Evolutionary conservation across 148 eudicot species (phyloP).

Genomic region (Amaranthus palmeri): DNA sequence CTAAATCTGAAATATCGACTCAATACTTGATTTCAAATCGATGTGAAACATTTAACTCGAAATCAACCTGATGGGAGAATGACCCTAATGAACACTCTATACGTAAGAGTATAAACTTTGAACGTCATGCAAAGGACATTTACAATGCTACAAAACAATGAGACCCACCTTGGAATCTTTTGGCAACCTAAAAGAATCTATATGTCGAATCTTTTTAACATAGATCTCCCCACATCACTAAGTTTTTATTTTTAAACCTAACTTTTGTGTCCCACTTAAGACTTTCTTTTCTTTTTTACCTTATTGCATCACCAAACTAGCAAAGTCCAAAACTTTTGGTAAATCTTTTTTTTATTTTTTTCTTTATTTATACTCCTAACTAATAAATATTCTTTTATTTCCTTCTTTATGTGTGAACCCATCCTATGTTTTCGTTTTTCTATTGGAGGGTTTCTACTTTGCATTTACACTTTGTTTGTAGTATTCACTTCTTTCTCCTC

Average conservation of each 20-base stretch:
- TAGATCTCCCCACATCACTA: conserved; percentile 10
- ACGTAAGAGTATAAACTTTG: too few species aligned
- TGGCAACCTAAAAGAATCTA: conserved; percentile 9
- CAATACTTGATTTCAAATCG: too few species aligned
- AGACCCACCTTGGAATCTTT: conserved; percentile 21
- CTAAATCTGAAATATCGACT: too few species aligned
- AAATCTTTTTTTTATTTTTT: conserved; percentile 23
- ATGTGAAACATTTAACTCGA: too few species aligned
- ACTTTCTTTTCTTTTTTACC: not conserved
- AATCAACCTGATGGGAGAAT: too few species aligned
- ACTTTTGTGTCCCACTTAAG: conserved; percentile 17
- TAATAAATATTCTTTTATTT: not conserved
- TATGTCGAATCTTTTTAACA: conserved; percentile 20
- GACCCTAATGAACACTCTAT: too few species aligned
- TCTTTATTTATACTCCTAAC: not conserved
- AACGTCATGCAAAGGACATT: conserved; percentile 21
- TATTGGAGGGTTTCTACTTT: conserved; percentile 10
- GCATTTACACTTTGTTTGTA: conserved; percentile 12
- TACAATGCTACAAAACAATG: not conserved
- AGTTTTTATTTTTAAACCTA: not conserved
- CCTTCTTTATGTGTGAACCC: conserved; percentile 15
- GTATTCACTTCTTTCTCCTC: not conserved
- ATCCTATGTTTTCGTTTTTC: conserved; percentile 23
- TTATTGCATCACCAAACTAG: conserved; percentile 7
- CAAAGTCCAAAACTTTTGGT: conserved; percentile 14